Conservation (phyloP, 495 filamentous ascomycete species). For the Aeminium ludgeri region DNA sequence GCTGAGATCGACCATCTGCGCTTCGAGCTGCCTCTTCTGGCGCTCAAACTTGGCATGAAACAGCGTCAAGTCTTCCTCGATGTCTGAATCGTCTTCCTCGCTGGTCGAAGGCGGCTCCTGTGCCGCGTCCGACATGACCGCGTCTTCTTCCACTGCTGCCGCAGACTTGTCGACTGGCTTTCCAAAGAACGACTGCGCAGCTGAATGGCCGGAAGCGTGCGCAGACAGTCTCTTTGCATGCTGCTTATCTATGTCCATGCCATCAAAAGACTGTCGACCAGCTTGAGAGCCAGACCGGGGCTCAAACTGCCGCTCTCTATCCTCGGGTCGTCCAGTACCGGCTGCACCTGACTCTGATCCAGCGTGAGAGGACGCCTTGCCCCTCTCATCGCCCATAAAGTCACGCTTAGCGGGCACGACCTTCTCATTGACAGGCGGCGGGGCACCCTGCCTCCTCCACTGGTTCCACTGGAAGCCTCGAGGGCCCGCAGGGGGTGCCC, state of each 20-base stretch:
- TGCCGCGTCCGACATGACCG: constrained; percentile 8
- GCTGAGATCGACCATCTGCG: constrained; percentile 23
- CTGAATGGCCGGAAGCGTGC: constrained; percentile 6
- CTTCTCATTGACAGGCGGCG: constrained; percentile 7
- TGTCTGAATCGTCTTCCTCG: constrained; percentile 24
- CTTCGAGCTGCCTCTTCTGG: constrained; percentile 21
- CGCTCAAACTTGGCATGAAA: constrained; percentile 22
- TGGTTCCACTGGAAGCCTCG: constrained; percentile 16
- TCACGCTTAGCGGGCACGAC: constrained; percentile 19
- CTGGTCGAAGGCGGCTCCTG: constrained; percentile 16
- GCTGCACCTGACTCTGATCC: background rate
- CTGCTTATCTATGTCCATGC: constrained; percentile 9
- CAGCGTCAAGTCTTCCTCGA: constrained; percentile 23
- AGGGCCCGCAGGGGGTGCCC: constrained; percentile 14
- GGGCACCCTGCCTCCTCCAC: constrained; percentile 22
- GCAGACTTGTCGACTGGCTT: constrained; percentile 5
- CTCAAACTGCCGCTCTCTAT: background rate
- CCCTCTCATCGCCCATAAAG: constrained; percentile 15
- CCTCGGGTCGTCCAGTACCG: background rate
- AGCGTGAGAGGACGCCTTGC: background rate
- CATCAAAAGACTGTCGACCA: background rate
- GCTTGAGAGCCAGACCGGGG: background rate
- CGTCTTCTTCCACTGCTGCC: background rate
- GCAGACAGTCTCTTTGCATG: background rate
- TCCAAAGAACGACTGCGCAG: constrained; percentile 15